phyloP scores from a whole-genome alignment of 371 early-diverging fungal species.

The Syncephalastrum contaminatum region DNA sequence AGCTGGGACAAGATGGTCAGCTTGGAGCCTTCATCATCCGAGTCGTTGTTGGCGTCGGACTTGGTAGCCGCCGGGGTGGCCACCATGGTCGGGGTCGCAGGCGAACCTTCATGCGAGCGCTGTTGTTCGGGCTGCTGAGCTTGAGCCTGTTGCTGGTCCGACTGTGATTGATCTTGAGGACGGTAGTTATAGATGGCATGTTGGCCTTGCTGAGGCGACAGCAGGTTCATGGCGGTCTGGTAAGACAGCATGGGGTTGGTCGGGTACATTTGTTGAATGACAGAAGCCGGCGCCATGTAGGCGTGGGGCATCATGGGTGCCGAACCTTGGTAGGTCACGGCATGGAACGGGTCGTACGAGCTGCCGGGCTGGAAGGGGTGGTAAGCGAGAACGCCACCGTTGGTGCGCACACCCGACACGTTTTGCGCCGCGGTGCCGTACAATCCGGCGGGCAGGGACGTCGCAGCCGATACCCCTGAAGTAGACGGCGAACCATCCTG shows the following conservation, averaged over 20 bases:
- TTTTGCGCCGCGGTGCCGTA: constrained; percentile 22
- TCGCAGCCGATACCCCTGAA: constrained; percentile 1
- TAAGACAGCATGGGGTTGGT: constrained; percentile 34
- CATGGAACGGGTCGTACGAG: constrained; percentile 33
- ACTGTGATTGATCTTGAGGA: constrained; percentile 8
- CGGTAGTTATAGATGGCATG: no score
- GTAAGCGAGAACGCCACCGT: constrained; percentile 34
- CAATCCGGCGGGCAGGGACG: constrained; percentile 22
- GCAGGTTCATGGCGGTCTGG: constrained; percentile 39
- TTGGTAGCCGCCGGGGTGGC: constrained; percentile 8
- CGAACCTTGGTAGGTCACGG: constrained; percentile 23
- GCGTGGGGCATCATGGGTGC: constrained; percentile 31
- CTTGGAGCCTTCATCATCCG: constrained; percentile 49
- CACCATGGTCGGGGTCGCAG: constrained; percentile 12
- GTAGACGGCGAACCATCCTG: constrained; percentile 22
- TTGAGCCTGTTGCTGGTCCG: constrained; percentile 4
- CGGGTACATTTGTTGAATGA: constrained; percentile 30
- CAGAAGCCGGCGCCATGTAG: constrained; percentile 33
- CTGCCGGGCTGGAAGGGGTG: constrained; percentile 28
- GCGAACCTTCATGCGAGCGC: constrained; percentile 9
- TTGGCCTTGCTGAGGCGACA: constrained; percentile 31
- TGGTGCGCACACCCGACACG: constrained; percentile 21
- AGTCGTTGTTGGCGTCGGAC: constrained; percentile 20
- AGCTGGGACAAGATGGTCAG: constrained; percentile 49
- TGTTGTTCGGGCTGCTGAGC: background rate